A percentile compares a stretch with the other conserved stretches of the same genome.
Conservation (phyloP, 768 basidiomycete species). For the Lentinula detonsa region DNA sequence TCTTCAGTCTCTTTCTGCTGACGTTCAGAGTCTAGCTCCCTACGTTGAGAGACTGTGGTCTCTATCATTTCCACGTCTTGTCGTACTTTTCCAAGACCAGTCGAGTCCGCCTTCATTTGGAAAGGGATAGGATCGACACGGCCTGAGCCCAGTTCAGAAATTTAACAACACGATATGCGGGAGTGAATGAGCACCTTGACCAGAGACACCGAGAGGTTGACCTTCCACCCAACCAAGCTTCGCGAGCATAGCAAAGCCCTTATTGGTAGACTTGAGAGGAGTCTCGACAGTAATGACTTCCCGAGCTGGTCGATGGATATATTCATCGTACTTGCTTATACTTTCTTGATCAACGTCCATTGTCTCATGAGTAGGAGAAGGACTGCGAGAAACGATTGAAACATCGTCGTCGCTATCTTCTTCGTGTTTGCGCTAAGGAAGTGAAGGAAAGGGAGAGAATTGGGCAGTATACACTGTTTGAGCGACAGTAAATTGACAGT, state of each 20-base stretch:
- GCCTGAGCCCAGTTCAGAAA: slow-evolving; percentile 32
- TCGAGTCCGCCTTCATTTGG: slow-evolving; percentile 68
- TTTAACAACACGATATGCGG: not conserved
- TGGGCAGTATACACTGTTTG: slow-evolving; percentile 50
- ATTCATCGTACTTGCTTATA: slow-evolving; percentile 62
- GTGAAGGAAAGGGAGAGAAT: slow-evolving; percentile 34
- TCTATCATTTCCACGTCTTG: slow-evolving; percentile 84
- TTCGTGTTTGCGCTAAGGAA: slow-evolving; percentile 47
- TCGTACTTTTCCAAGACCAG: slow-evolving; percentile 71
- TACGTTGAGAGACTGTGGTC: slow-evolving; percentile 76
- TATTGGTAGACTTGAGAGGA: slow-evolving; percentile 72
- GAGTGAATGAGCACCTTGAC: slow-evolving; percentile 48
- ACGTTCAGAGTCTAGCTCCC: slow-evolving; percentile 75
- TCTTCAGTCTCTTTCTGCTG: slow-evolving; percentile 77
- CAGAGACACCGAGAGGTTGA: slow-evolving; percentile 68
- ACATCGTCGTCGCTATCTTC: slow-evolving; percentile 51
- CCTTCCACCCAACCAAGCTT: slow-evolving; percentile 85
- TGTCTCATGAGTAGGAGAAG: slow-evolving; percentile 56
- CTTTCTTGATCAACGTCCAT: slow-evolving; percentile 46
- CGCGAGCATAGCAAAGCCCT: slow-evolving; percentile 73
- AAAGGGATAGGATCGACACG: slow-evolving; percentile 83
- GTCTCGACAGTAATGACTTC: slow-evolving; percentile 81
- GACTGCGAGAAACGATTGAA: slow-evolving; percentile 68
- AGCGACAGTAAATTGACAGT: slow-evolving; percentile 37
- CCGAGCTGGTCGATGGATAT: slow-evolving; percentile 39